Evolutionary conservation across 805 yeast species (phyloP).

Genomic region (Priceomyces fermenticarens): DNA sequence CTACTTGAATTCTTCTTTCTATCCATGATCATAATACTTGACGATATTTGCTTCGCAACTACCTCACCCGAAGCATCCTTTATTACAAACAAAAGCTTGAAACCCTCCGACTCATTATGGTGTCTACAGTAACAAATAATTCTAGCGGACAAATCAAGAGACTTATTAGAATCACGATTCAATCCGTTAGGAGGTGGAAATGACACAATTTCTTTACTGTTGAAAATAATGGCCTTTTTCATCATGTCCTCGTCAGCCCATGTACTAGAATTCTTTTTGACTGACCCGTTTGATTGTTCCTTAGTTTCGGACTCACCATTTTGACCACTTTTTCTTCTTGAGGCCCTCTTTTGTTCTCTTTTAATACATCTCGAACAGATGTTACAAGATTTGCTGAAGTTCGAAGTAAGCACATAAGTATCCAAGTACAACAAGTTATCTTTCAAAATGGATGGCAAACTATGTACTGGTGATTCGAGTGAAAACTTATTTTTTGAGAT

Average conservation of each 20-base stretch:
- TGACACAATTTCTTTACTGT: constrained; percentile 82
- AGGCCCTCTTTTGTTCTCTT: constrained; percentile 91
- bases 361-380: constrained; percentile 88
- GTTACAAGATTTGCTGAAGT: constrained; percentile 49
- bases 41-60: constrained; percentile 68
- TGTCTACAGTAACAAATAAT: constrained; percentile 96
- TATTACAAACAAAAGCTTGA: constrained; percentile 65
- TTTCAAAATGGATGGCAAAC: constrained; percentile 37
- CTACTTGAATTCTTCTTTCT: constrained; percentile 65
- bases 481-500: constrained; percentile 85
- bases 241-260: constrained; percentile 75
- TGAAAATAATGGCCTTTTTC: constrained; percentile 84
- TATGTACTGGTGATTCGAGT: constrained; percentile 48
- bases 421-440: constrained; percentile 66
- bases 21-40: constrained; percentile 89
- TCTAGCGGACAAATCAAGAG: constrained; percentile 60
- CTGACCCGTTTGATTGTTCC: constrained; percentile 16
- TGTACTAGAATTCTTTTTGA: constrained; percentile 56
- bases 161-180: constrained; percentile 27
- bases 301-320: constrained; percentile 8
- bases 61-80: constrained; percentile 59
- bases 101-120: constrained; percentile 86
- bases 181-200: constrained; percentile 60
- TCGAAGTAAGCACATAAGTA: constrained; percentile 71
- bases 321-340: constrained; percentile 77